phyloP scores from a whole-genome alignment of 768 basidiomycete species.

The Saitozyma sp. region DNA sequence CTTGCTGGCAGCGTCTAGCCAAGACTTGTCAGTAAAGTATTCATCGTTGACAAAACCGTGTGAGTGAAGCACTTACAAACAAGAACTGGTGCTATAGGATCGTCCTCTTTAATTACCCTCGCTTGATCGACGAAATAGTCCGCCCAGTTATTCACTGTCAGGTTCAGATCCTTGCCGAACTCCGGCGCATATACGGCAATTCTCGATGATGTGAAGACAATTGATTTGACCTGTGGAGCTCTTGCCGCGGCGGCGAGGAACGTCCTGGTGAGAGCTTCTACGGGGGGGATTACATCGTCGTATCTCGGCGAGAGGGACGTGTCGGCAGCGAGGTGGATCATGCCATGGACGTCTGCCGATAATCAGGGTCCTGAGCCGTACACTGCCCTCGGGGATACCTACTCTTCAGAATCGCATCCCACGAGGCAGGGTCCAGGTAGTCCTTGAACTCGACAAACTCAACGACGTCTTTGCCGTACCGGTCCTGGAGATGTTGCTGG shows the following conservation, averaged over 20 bases:
- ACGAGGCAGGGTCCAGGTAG: not conserved
- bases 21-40: no score
- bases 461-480: not conserved
- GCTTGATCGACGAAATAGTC: conserved; percentile 1
- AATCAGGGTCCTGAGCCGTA: not conserved
- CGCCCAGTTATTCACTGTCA: not conserved
- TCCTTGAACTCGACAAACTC: not conserved
- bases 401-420: conserved; percentile 2
- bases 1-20: conserved; percentile 1
- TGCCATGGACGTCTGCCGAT: not conserved
- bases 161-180: not conserved
- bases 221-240: no score
- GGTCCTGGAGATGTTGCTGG: not conserved
- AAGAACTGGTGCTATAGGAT: not conserved
- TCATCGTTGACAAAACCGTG: not conserved
- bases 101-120: not conserved
- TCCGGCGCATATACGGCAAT: not conserved
- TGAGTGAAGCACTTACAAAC: no score
- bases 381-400: not conserved
- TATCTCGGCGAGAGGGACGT: not conserved
- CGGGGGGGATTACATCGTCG: not conserved
- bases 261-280: not conserved
- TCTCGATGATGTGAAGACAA: not conserved
- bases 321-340: conserved; percentile 1
- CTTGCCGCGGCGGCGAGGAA: not conserved